Conservation (phyloP, 2,329 filamentous ascomycete genomes). For the Scedosporium apiospermum region DNA sequence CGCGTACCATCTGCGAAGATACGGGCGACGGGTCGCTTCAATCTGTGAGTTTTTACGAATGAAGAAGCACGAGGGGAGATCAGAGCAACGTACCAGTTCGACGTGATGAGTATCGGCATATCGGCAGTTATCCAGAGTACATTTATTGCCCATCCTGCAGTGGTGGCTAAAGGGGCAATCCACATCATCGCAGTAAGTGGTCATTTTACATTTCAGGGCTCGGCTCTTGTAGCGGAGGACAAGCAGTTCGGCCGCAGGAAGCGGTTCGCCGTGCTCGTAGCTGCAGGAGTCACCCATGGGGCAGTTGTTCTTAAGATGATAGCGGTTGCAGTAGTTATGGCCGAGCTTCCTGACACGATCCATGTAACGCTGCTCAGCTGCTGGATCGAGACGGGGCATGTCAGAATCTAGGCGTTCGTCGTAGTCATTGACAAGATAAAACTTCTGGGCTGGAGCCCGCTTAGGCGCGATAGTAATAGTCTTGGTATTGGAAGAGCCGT, state of each 20-base stretch:
- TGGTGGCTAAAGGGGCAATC: conserved; percentile 14
- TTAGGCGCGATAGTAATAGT: conserved; percentile 18
- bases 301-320: conserved; percentile 13
- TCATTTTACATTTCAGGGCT: conserved; percentile 10
- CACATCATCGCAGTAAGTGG: conserved; percentile 11
- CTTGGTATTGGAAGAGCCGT: conserved; percentile 5
- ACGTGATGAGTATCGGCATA: conserved; percentile 14
- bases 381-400: conserved; percentile 14
- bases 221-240: conserved; percentile 14
- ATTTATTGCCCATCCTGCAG: conserved; percentile 13
- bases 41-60: neutral
- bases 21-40: neutral
- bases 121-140: conserved; percentile 11
- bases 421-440: conserved; percentile 19
- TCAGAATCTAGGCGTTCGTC: conserved; percentile 21
- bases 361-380: conserved; percentile 12
- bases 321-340: conserved; percentile 13
- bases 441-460: conserved; percentile 14
- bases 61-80: neutral
- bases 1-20: conserved; percentile 1
- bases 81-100: conserved; percentile 10
- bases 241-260: conserved; percentile 10
- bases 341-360: conserved; percentile 10
- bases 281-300: conserved; percentile 11
- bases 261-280: conserved; percentile 13